Conservation (phyloP, 805 yeast species). For the Yamadazyma akitaensis region DNA sequence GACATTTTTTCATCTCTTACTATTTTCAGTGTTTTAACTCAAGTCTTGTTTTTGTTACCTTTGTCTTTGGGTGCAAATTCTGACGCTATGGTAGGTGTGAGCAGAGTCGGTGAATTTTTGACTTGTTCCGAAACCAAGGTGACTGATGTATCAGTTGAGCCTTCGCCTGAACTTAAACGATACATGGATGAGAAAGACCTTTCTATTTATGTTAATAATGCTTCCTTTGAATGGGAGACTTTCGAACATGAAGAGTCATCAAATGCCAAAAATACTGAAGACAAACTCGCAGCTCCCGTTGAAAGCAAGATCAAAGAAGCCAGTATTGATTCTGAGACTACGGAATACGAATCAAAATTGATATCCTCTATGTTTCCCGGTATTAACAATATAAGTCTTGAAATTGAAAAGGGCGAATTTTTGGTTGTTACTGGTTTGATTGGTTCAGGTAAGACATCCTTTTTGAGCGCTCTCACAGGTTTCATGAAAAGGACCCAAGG, state of each 20-base stretch:
- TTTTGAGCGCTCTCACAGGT: conserved; percentile 35
- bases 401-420: conserved; percentile 29
- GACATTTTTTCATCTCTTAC: conserved; percentile 67
- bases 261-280: not conserved
- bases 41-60: conserved; percentile 66
- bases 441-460: conserved; percentile 36
- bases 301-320: not conserved
- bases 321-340: not conserved
- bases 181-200: conserved; percentile 22
- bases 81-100: conserved; percentile 62
- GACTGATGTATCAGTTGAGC: conserved; percentile 12
- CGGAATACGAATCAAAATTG: not conserved
- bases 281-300: not conserved
- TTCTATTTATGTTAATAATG: conserved; percentile 22
- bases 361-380: conserved; percentile 19
- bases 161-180: not conserved
- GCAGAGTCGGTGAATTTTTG: conserved; percentile 53
- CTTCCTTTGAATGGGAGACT: conserved; percentile 27
- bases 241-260: conserved; percentile 15
- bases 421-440: conserved; percentile 32
- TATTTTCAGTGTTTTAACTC: conserved; percentile 57
- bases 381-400: conserved; percentile 23
- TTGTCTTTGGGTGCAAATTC: conserved; percentile 63
- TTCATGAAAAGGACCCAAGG: conserved; percentile 32
- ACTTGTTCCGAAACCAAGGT: conserved; percentile 40